Base-by-base conservation (phyloP, 176 grass and related monocot species). In the Raddia distichophylla region DNA sequence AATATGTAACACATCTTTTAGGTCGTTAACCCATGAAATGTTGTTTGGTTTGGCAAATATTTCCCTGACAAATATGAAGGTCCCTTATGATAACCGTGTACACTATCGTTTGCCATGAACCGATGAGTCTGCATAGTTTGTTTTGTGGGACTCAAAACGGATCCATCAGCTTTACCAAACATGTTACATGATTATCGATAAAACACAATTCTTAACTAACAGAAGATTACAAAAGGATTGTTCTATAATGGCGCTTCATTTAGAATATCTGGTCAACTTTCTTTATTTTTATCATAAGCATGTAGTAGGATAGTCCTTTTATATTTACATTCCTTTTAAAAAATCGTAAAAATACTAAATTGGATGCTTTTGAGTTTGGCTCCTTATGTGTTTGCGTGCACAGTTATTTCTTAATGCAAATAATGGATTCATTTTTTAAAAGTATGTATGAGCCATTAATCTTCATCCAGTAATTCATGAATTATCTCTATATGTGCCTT, bases 301-400 rank as follows among this genome's bases (percentile, higher is more conserved):
- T 40, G 43, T 84, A 60, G 43, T 84, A 60, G 3, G 51, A 69
- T 72, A 73, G 19, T 40, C 10, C 18, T 69, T 69, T 69, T 84
- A 33, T 16, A 40, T 10, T 52, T 52, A 14, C 47, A 74, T 55
- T 63, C 10, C 42, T 62, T 73, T 72, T 58, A 37, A 7, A 46
- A 3, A 56, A 56, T 18, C 18, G 54, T 7, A 16, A 13, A 51
- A 71, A 62, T 52, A 32, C 17, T 42, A 51, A 14, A 18, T 20
- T 10, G 17, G 32, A 53, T 72, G 27, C 53, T 71, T 81, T 81
- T 40, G 22, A 40, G 19, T 71, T 61, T 10, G 9, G 32, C 15
- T 33, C 52, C 52, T 16, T 6, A 5, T 54, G 52, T 54, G 14
- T 16, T 77, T 48, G 44, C 33, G 19, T 48, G 6, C 12, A 6